Conservation (phyloP, 371 early-diverging fungal species). For the Dichotomocladium elegans region DNA sequence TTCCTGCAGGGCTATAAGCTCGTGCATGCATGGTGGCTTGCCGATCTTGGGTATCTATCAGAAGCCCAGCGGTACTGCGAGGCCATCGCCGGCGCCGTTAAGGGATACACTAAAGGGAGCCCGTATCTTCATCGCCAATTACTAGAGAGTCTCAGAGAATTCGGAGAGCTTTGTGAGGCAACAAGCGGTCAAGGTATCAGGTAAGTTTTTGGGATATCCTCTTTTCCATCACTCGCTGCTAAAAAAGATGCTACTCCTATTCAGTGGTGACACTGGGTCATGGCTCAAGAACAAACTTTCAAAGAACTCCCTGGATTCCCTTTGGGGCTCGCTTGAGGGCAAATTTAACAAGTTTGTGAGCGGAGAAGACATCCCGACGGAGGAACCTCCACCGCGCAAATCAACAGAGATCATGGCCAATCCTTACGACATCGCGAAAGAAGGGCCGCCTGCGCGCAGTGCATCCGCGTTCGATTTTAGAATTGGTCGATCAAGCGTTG, state of each 20-base stretch:
- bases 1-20: conserved; percentile 90
- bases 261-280: conserved; percentile 31
- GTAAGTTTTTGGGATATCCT: conserved; percentile 17
- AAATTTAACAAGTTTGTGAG: conserved; percentile 71
- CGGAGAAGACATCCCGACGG: conserved; percentile 50
- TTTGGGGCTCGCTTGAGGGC: conserved; percentile 68
- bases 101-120: conserved; percentile 64
- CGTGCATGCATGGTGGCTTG: conserved; percentile 74
- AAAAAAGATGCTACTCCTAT: no score
- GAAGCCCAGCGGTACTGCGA: conserved; percentile 77
- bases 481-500: conserved; percentile 10
- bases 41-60: conserved; percentile 72
- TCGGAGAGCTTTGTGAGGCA: conserved; percentile 44
- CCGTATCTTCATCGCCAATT: conserved; percentile 76
- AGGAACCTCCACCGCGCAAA: conserved; percentile 33
- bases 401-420: conserved; percentile 46
- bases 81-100: conserved; percentile 68
- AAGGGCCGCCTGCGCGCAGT: conserved; percentile 23
- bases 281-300: conserved; percentile 59
- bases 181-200: conserved; percentile 38
- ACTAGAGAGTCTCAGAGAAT: conserved; percentile 54
- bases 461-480: conserved; percentile 27
- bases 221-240: no score
- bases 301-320: conserved; percentile 59
- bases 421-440: conserved; percentile 9